Evolutionary conservation across 345 rosid species (phyloP).

Genomic region (Mercurialis annua): DNA sequence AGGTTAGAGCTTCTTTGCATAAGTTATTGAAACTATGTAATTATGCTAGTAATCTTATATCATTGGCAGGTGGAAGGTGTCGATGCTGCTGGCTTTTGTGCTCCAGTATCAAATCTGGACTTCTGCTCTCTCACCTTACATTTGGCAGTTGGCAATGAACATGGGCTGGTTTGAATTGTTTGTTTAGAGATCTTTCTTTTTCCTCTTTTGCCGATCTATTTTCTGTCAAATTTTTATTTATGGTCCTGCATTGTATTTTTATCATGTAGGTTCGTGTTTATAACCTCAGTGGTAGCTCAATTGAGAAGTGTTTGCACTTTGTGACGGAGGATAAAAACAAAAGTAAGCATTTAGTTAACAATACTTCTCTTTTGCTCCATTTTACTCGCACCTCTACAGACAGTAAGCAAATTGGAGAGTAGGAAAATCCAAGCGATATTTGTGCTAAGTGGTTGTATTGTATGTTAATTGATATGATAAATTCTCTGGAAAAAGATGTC

Average conservation of each 20-base stretch:
- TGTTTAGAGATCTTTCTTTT: constrained; percentile 7
- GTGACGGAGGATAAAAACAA: constrained; percentile 42
- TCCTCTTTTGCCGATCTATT: neutral
- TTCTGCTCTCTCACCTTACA: constrained; percentile 52
- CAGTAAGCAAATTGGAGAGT: neutral
- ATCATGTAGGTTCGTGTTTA: constrained; percentile 49
- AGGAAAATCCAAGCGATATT: neutral
- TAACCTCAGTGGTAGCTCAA: constrained; percentile 32
- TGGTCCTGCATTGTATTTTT: neutral
- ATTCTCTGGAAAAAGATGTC: neutral
- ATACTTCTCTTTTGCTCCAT: neutral
- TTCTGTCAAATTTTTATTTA: neutral
- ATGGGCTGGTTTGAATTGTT: constrained; percentile 65
- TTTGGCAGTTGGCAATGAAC: constrained; percentile 65
- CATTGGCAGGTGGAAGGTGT: constrained; percentile 44
- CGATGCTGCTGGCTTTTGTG: constrained; percentile 33
- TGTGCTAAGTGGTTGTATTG: neutral
- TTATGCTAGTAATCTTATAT: neutral
- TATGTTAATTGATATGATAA: neutral
- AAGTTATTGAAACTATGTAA: neutral
- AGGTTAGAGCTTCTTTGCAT: constrained; percentile 36
- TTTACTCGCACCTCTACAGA: neutral
- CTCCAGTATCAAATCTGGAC: constrained; percentile 59
- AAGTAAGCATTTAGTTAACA: constrained; percentile 31
- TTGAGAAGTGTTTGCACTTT: constrained; percentile 33